These are phyloP conservation scores for Metschnikowia reukaufii DNA, from an alignment of 805 yeast species.

Conservation along the genomic window DNA sequence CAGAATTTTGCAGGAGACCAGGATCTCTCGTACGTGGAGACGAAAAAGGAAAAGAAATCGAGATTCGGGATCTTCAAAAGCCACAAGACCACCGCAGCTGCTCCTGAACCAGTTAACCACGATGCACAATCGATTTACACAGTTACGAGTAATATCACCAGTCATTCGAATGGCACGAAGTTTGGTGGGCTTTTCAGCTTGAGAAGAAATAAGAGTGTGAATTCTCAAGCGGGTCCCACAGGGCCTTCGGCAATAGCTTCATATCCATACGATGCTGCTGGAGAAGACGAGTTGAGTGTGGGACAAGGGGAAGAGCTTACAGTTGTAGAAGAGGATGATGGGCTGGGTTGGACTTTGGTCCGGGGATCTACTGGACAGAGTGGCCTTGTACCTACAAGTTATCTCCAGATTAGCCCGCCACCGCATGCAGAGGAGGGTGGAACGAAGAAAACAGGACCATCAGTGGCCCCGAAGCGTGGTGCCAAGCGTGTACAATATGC, in stretches of 20 bases:
- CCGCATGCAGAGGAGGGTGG: conserved; percentile 3
- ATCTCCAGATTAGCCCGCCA: conserved; percentile 46
- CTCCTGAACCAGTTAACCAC: conserved; percentile 7
- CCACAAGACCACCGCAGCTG: conserved; percentile 17
- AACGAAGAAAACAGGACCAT: conserved; percentile 61
- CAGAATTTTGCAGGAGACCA: conserved; percentile 78
- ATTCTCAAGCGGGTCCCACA: conserved; percentile 21
- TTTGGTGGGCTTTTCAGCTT: conserved; percentile 37
- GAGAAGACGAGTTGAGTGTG: conserved; percentile 72
- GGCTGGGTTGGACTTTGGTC: conserved; percentile 89
- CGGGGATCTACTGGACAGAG: conserved; percentile 38
- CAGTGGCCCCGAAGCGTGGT: conserved; percentile 77
- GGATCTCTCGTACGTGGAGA: conserved; percentile 60
- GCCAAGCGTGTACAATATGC: conserved; percentile 63
- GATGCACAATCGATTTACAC: conserved; percentile 38
- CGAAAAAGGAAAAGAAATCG: conserved; percentile 52
- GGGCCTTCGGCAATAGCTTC: conserved; percentile 49
- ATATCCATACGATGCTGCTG: conserved; percentile 65
- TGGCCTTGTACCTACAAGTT: conserved; percentile 87
- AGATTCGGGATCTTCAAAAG: conserved; percentile 55
- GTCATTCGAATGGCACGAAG: conserved; percentile 22
- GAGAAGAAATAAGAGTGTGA: conserved; percentile 31
- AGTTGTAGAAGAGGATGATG: conserved; percentile 71
- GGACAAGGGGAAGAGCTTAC: conserved; percentile 58
- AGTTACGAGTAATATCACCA: conserved; percentile 32